Conservation (phyloP, 148 eudicot species). For the Fagopyrum homotropicum region DNA sequence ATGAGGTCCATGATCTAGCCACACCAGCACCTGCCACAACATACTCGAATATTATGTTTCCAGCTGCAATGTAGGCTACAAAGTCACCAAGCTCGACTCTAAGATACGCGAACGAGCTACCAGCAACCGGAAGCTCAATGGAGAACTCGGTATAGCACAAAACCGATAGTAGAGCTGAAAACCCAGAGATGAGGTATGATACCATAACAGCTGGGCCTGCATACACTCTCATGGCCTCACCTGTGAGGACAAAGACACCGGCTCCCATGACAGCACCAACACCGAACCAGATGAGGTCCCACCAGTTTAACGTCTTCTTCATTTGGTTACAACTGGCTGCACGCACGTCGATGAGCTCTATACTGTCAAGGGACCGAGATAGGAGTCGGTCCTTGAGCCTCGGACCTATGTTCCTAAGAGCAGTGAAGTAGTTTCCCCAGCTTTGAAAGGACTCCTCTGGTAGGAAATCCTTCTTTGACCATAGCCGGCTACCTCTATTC, state of each 20-base stretch:
- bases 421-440: constrained; percentile 40
- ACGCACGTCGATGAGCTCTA: constrained; percentile 41
- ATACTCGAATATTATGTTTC: constrained; percentile 52
- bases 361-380: constrained; percentile 44
- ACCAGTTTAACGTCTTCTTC: constrained; percentile 67
- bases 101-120: constrained; percentile 68
- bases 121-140: constrained; percentile 70
- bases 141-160: constrained; percentile 86
- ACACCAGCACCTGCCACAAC: constrained; percentile 58
- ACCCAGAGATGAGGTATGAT: constrained; percentile 54
- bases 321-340: constrained; percentile 50
- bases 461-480: constrained; percentile 52
- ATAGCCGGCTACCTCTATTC: constrained; percentile 4
- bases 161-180: constrained; percentile 80
- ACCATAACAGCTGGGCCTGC: constrained; percentile 69
- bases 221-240: constrained; percentile 51
- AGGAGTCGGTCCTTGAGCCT: constrained; percentile 53
- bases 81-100: constrained; percentile 73
- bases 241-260: constrained; percentile 80
- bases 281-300: constrained; percentile 84
- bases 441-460: constrained; percentile 69
- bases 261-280: constrained; percentile 73
- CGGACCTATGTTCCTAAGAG: constrained; percentile 29
- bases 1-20: constrained; percentile 70
- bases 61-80: constrained; percentile 60